Conservation (phyloP, 2,329 filamentous ascomycete species). For the Clonostachys sp. region DNA sequence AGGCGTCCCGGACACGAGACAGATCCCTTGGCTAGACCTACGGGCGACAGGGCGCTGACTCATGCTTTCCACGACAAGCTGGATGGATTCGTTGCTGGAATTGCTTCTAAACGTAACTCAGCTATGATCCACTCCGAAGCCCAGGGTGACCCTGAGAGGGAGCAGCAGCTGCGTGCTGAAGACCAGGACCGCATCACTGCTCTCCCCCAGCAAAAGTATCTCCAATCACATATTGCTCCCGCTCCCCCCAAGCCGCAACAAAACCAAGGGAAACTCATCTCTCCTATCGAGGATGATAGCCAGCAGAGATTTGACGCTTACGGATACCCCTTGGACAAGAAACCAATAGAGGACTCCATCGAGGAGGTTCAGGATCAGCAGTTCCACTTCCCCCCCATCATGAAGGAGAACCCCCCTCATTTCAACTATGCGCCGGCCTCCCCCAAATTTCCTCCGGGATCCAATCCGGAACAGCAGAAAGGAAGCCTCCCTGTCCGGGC, state of each 20-base stretch:
- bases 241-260: constrained; percentile 18
- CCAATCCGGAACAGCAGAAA: constrained; percentile 3
- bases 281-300: constrained; percentile 39
- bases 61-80: constrained; percentile 80
- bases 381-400: constrained; percentile 56
- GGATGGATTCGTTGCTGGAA: constrained; percentile 81
- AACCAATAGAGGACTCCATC: constrained; percentile 11
- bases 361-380: constrained; percentile 12
- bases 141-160: constrained; percentile 70
- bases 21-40: too few species aligned
- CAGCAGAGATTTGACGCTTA: constrained; percentile 44
- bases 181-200: constrained; percentile 82
- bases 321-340: constrained; percentile 37
- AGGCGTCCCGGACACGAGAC: constrained; percentile 16
- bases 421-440: constrained; percentile 54
- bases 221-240: constrained; percentile 38
- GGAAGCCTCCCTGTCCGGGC: constrained; percentile 26
- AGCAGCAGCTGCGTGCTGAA: constrained; percentile 74
- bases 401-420: constrained; percentile 45
- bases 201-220: constrained; percentile 64
- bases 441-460: constrained; percentile 23
- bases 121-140: constrained; percentile 79
- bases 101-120: constrained; percentile 83
- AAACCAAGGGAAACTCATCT: constrained; percentile 12
- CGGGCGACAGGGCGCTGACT: constrained; percentile 53